phyloP scores from a whole-genome alignment of 2,329 filamentous ascomycete genomes.

The Chaetoscypha palmicola region DNA sequence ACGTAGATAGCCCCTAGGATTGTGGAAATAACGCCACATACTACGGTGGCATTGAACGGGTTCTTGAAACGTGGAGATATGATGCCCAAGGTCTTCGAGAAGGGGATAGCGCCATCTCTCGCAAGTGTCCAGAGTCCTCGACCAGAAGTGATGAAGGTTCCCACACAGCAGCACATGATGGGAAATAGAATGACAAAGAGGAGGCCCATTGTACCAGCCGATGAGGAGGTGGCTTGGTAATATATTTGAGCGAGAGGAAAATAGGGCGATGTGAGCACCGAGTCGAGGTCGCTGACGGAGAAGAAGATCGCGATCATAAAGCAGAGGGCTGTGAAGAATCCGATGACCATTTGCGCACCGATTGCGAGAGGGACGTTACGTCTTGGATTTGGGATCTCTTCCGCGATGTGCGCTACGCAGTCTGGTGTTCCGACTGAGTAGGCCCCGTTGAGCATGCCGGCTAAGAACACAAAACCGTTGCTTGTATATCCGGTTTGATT shows the following conservation, averaged over 20 bases:
- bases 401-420: slow-evolving; percentile 55
- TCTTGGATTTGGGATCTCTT: slow-evolving; percentile 51
- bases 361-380: slow-evolving; percentile 49
- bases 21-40: slow-evolving; percentile 43
- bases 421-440: slow-evolving; percentile 62
- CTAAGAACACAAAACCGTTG: slow-evolving; percentile 50
- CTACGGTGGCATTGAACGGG: slow-evolving; percentile 49
- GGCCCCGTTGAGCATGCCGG: slow-evolving; percentile 60
- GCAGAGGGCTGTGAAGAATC: slow-evolving; percentile 45
- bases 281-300: slow-evolving; percentile 46
- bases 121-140: slow-evolving; percentile 57
- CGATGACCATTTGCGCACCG: slow-evolving; percentile 42
- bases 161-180: slow-evolving; percentile 44
- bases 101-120: slow-evolving; percentile 50
- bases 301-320: slow-evolving; percentile 51
- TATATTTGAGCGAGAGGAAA: slow-evolving; percentile 65
- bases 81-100: slow-evolving; percentile 38
- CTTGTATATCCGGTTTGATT: slow-evolving; percentile 40
- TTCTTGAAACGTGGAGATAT: slow-evolving; percentile 41
- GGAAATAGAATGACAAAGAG: slow-evolving; percentile 48
- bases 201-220: slow-evolving; percentile 43
- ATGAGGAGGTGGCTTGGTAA: slow-evolving; percentile 47
- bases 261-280: slow-evolving; percentile 42
- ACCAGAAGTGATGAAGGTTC: slow-evolving; percentile 53
- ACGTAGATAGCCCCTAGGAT: slow-evolving; percentile 59